Conservation (phyloP, 202 grass and related monocot species). For the Schoenoplectus tabernaemontani region DNA sequence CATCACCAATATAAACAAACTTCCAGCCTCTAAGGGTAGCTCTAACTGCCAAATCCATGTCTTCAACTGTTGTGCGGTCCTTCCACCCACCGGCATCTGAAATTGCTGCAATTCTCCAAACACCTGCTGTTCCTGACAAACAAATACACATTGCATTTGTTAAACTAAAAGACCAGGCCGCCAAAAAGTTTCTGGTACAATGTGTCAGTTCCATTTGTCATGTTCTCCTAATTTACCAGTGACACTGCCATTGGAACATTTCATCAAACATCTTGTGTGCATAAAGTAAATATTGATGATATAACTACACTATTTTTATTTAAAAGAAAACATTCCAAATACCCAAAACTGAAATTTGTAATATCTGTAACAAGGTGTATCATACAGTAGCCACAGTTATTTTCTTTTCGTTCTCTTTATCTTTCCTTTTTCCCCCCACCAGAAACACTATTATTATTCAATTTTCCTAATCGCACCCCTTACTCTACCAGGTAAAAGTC, state of each 20-base stretch:
- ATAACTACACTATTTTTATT: background rate
- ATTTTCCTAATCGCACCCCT: no score
- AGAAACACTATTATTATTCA: no score
- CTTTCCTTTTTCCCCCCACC: no score
- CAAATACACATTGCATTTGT: background rate
- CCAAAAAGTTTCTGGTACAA: background rate
- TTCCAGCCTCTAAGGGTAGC: slow-evolving; percentile 68
- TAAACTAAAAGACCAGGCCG: background rate
- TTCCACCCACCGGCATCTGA: slow-evolving; percentile 69
- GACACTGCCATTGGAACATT: background rate
- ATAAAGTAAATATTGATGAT: background rate
- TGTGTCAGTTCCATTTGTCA: background rate
- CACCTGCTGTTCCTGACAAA: slow-evolving; percentile 69
- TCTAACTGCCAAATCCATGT: slow-evolving; percentile 84
- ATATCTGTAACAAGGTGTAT: no score
- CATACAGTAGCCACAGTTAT: no score
- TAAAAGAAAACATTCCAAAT: background rate
- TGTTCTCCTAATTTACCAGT: background rate
- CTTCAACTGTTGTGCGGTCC: slow-evolving; percentile 82
- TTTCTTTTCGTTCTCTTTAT: no score
- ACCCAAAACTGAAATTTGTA: no score
- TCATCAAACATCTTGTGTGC: background rate
- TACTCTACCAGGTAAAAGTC: no score
- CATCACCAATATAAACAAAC: slow-evolving; percentile 59
- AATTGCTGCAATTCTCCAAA: slow-evolving; percentile 78